phyloP scores from a whole-genome alignment of 352 stramenopile genomes.

The Thraustochytrium sp. region DNA sequence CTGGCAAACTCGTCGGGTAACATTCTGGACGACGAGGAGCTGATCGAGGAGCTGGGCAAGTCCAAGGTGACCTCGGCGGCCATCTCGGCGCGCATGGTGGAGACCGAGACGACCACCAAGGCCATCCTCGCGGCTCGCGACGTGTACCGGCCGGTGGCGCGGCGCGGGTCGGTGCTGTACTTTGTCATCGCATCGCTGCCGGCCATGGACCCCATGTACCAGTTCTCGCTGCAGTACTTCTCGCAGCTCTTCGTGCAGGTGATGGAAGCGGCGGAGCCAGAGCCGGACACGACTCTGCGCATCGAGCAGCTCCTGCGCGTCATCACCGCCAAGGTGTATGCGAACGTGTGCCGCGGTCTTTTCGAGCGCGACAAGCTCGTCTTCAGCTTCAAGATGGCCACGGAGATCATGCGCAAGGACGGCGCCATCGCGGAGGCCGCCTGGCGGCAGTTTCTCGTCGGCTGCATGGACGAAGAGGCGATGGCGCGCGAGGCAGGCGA shows the following conservation, averaged over 20 bases:
- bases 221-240: slow-evolving; percentile 89
- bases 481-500: not conserved
- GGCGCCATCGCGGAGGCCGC: slow-evolving; percentile 64
- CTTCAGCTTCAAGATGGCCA: slow-evolving; percentile 84
- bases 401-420: slow-evolving; percentile 71
- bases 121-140: slow-evolving; percentile 83
- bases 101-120: slow-evolving; percentile 76
- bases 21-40: slow-evolving; percentile 85
- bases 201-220: slow-evolving; percentile 87
- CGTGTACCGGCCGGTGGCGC: slow-evolving; percentile 77
- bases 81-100: slow-evolving; percentile 77
- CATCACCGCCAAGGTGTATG: slow-evolving; percentile 83
- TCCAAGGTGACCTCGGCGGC: slow-evolving; percentile 80
- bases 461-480: slow-evolving; percentile 43
- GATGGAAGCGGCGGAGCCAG: slow-evolving; percentile 69
- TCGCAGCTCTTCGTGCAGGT: slow-evolving; percentile 81
- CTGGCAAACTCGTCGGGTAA: slow-evolving; percentile 84
- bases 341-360: slow-evolving; percentile 84
- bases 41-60: slow-evolving; percentile 79
- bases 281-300: slow-evolving; percentile 68
- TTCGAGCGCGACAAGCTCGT: slow-evolving; percentile 92
- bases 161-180: slow-evolving; percentile 83
- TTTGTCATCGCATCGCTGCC: slow-evolving; percentile 84
- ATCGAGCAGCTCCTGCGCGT: slow-evolving; percentile 80
- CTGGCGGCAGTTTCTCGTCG: slow-evolving; percentile 80